Evolutionary conservation across 148 eudicot genomes (phyloP), one percentile per base, ranked within the genome.

Genomic region (Amaranthus palmeri): DNA sequence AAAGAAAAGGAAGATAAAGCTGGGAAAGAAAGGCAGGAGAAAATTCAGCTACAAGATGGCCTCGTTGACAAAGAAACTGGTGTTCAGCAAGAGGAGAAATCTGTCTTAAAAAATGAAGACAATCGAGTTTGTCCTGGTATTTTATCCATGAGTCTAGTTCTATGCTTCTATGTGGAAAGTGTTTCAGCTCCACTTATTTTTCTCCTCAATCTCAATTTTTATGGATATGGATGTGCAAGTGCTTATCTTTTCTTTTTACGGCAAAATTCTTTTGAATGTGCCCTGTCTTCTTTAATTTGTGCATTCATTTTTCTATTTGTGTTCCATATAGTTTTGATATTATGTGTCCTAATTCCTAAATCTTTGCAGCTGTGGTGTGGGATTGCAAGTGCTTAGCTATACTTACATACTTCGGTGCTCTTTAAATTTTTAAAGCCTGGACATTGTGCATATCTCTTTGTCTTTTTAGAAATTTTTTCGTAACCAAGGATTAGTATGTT

Each of bases 41-140:
- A 72, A 65, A 14, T 13, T 48, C 72, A 72, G 74, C 61, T 45
- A 4, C 75, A 61, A 50, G 81, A 74, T 74, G 82, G 61, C 45
- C 66, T 54, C 9, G 25, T 64, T 50, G 70, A 69, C 43, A 78
- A 65, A 69, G 83, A 77, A 72, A 62, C 68, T 67, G 70, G 61
- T 74, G 50, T 25, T 48, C 80, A 76, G 53, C 76, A 60, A 68
- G 84, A 79, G 25, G 81, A 71, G 49, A 80, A 80, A 53, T 61
- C 70, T 72, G 63, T 13, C 36, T 76, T 62, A 5, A 82, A 82
- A 67, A 67, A n/a, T 18, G 86, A 72, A 72, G 85, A 76, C 8
- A 78, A 56, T 61, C 77, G 70, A 48, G 77, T 55, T 74, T 77
- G 75, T 72, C 69, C 68, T 63, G 86, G 86, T 86, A 83, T 15